These are phyloP conservation scores for Alnus rubra DNA, from an alignment of 306 rosid species.

Conservation along the genomic window DNA sequence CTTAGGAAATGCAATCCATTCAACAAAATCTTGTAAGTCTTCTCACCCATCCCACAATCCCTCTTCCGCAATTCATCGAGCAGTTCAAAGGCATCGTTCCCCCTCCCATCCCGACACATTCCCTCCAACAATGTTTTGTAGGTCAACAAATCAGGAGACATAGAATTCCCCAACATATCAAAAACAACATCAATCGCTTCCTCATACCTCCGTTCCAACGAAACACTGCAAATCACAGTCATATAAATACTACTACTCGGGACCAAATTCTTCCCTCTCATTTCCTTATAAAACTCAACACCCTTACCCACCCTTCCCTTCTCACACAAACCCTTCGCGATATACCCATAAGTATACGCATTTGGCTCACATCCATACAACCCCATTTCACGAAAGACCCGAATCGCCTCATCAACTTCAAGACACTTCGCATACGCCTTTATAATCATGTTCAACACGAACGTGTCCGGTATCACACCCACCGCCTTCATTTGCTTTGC, in stretches of 20 bases:
- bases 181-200: constrained; percentile 64
- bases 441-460: constrained; percentile 79
- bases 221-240: constrained; percentile 67
- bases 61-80: constrained; percentile 69
- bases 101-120: constrained; percentile 68
- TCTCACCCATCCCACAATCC: constrained; percentile 52
- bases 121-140: constrained; percentile 81
- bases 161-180: constrained; percentile 67
- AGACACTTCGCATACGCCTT: constrained; percentile 80
- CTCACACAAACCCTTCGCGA: constrained; percentile 85
- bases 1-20: constrained; percentile 51
- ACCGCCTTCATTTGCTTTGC: constrained; percentile 75
- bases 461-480: constrained; percentile 83
- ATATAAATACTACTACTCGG: constrained; percentile 67
- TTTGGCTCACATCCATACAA: constrained; percentile 85
- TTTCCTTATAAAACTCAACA: constrained; percentile 66
- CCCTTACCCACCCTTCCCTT: constrained; percentile 85
- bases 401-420: constrained; percentile 75
- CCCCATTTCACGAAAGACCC: constrained; percentile 81
- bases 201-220: constrained; percentile 61
- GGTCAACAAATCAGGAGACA: constrained; percentile 80
- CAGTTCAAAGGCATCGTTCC: constrained; percentile 57
- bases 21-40: constrained; percentile 57
- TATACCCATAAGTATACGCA: constrained; percentile 67
- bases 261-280: constrained; percentile 57